These are phyloP conservation scores for Ailanthus altissimus DNA, from an alignment of 345 rosid species.

Conservation along the genomic window DNA sequence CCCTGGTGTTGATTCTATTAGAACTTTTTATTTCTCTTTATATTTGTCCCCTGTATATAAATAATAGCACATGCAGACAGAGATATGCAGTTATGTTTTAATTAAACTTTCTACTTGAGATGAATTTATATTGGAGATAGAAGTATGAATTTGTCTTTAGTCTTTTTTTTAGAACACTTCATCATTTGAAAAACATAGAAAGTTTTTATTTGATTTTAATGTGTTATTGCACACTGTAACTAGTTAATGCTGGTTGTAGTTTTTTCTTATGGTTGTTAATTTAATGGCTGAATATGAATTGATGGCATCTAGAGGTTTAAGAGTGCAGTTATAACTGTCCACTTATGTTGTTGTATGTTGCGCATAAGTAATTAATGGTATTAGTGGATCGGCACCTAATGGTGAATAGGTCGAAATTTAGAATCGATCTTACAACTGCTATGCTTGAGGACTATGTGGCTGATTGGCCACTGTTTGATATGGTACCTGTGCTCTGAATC, in stretches of 20 bases:
- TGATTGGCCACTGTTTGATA: not conserved
- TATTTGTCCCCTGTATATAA: not conserved
- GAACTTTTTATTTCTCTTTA: not conserved
- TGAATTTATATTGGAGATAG: not conserved
- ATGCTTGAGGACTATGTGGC: constrained; percentile 11
- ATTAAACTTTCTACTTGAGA: not conserved
- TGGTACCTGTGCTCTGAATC: not conserved
- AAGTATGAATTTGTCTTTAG: not conserved
- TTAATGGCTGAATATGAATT: not conserved
- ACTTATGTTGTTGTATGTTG: no score
- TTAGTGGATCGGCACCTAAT: not conserved
- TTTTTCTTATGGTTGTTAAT: not conserved
- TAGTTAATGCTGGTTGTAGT: not conserved
- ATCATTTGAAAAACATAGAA: not conserved
- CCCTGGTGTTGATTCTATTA: not conserved
- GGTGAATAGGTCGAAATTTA: not conserved
- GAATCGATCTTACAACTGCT: not conserved
- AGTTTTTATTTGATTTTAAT: not conserved
- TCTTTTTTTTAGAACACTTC: not conserved
- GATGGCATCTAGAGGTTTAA: not conserved
- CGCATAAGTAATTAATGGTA: not conserved
- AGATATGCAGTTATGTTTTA: not conserved
- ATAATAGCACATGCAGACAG: not conserved
- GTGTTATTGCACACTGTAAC: not conserved
- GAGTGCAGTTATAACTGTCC: not conserved